Evolutionary conservation across 2,329 filamentous ascomycete genomes (phyloP).

Genomic region (Pseudogymnoascus verrucosus): DNA sequence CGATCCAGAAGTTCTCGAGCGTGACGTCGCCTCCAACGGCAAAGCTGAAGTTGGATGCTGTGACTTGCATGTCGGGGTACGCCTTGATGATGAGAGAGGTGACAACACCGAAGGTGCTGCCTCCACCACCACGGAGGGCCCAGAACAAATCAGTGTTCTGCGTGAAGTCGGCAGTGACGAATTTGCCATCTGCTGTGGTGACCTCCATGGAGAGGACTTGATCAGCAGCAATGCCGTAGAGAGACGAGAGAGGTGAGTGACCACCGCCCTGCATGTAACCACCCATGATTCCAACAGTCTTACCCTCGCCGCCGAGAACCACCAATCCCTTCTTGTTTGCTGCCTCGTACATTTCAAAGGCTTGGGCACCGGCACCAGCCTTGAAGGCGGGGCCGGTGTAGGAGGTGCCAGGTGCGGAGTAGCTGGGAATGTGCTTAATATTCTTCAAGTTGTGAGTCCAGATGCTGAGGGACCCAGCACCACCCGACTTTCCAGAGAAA

Average conservation of each 20-base stretch:
- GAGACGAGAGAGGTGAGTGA: conserved; percentile 44
- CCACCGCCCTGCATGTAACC: conserved; percentile 56
- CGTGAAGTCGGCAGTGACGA: conserved; percentile 42
- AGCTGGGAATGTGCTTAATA: conserved; percentile 34
- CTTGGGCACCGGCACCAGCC: conserved; percentile 43
- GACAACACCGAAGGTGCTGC: conserved; percentile 52
- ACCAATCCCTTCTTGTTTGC: conserved; percentile 34
- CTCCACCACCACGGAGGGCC: conserved; percentile 52
- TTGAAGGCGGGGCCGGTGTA: conserved; percentile 44
- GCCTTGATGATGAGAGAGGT: conserved; percentile 47
- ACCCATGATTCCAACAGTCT: conserved; percentile 41
- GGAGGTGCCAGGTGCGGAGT: conserved; percentile 32
- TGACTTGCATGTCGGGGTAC: conserved; percentile 34
- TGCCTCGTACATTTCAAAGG: conserved; percentile 37
- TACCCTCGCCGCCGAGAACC: conserved; percentile 46
- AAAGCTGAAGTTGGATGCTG: conserved; percentile 36
- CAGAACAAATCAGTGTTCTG: conserved; percentile 53
- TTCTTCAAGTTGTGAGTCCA: conserved; percentile 42
- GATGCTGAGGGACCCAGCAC: conserved; percentile 41
- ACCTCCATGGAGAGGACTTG: conserved; percentile 50
- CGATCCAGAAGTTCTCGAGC: conserved; percentile 40
- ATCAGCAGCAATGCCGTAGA: conserved; percentile 51
- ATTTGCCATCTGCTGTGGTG: conserved; percentile 42
- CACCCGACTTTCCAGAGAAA: conserved; percentile 20
- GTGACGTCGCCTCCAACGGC: conserved; percentile 38